Conservation (phyloP, 192 early-diverging fungal species). For the Linnemannia elongata region DNA sequence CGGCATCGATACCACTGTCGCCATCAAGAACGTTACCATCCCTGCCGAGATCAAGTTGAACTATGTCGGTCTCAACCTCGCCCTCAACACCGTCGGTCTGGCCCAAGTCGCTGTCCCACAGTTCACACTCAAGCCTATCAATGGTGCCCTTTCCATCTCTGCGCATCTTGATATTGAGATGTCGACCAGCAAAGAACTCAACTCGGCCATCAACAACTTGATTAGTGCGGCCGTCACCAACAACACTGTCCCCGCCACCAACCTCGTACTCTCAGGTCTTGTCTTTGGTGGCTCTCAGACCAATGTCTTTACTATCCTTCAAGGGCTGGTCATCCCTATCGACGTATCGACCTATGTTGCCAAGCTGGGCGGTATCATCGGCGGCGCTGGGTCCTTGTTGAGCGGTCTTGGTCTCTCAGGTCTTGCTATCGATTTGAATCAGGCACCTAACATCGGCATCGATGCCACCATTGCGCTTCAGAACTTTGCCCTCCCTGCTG, state of each 20-base stretch:
- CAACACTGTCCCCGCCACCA: slow-evolving; percentile 23
- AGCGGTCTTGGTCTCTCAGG: slow-evolving; percentile 32
- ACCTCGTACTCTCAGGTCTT: slow-evolving; percentile 24
- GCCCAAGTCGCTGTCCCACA: slow-evolving; percentile 18
- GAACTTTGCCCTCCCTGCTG: slow-evolving; percentile 24
- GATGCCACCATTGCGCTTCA: slow-evolving; percentile 31
- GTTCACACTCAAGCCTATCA: slow-evolving; percentile 25
- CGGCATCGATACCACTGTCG: slow-evolving; percentile 31
- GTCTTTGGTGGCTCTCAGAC: slow-evolving; percentile 37
- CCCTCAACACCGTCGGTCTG: slow-evolving; percentile 23
- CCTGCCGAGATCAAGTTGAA: slow-evolving; percentile 49
- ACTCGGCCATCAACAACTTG: slow-evolving; percentile 20
- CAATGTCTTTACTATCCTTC: slow-evolving; percentile 45
- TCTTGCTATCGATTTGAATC: slow-evolving; percentile 46
- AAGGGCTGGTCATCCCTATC: slow-evolving; percentile 29
- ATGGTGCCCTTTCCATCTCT: slow-evolving; percentile 26
- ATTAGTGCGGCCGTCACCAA: slow-evolving; percentile 16
- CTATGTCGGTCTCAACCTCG: slow-evolving; percentile 40
- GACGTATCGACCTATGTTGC: slow-evolving; percentile 23
- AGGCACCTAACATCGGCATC: slow-evolving; percentile 31
- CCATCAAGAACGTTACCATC: slow-evolving; percentile 39
- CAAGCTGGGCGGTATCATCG: slow-evolving; percentile 29
- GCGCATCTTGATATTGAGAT: slow-evolving; percentile 26
- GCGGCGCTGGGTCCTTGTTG: slow-evolving; percentile 37
- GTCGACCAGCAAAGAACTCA: slow-evolving; percentile 10